Percentiles rank a stretch among this genome's conserved stretches.
phyloP scores from a whole-genome alignment of 106 monocot genomes.

The Platanthera guangdongensis region DNA sequence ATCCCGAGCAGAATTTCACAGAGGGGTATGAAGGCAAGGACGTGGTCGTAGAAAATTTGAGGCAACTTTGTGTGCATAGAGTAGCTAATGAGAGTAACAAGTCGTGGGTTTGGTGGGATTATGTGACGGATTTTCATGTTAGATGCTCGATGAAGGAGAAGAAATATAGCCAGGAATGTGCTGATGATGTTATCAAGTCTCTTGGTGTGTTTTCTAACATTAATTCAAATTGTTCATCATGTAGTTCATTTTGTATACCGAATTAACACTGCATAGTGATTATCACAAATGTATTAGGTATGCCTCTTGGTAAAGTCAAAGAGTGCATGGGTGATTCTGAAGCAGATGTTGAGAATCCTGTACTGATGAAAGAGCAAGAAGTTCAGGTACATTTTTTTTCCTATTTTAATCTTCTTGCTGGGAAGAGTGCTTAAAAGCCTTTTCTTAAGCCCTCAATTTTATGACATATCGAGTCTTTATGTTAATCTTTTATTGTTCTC shows the following conservation, averaged over 20 bases:
- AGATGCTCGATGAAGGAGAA: conserved; percentile 89
- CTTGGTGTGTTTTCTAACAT: conserved; percentile 34
- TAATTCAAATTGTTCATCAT: background rate
- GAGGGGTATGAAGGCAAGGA: conserved; percentile 87
- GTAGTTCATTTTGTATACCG: background rate
- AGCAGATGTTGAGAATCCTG: conserved; percentile 61
- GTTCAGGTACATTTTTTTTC: conserved; percentile 40
- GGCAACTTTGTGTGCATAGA: conserved; percentile 83
- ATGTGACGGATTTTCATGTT: conserved; percentile 69
- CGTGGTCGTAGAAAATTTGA: conserved; percentile 73
- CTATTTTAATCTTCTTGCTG: background rate
- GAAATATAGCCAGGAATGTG: conserved; percentile 72
- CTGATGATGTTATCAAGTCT: conserved; percentile 65
- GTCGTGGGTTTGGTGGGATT: conserved; percentile 97
- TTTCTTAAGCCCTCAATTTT: background rate
- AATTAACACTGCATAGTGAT: background rate
- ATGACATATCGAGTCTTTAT: background rate
- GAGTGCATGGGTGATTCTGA: conserved; percentile 91
- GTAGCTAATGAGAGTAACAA: conserved; percentile 51
- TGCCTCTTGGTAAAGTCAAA: conserved; percentile 54
- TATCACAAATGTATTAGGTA: conserved; percentile 21
- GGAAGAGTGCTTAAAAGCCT: background rate
- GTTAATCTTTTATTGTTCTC: background rate
- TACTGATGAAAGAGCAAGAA: conserved; percentile 81
- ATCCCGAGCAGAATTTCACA: conserved; percentile 71